Percentiles rank a stretch among this genome's conserved stretches.
phyloP scores from a whole-genome alignment of 495 filamentous ascomycete genomes.

The Penicillium steckii region DNA sequence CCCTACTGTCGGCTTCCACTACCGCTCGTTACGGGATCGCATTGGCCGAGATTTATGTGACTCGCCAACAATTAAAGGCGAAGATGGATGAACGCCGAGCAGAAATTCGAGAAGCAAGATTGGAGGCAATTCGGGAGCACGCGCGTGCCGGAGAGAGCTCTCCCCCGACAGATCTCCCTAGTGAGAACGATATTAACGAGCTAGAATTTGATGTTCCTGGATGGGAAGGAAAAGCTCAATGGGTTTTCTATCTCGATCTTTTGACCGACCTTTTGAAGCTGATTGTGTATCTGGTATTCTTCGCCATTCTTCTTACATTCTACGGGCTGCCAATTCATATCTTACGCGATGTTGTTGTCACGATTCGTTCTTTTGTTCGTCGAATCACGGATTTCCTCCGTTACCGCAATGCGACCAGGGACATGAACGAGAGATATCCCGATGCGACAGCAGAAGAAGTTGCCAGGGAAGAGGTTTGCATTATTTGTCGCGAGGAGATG shows the following conservation, averaged over 20 bases:
- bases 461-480: slow-evolving; percentile 83
- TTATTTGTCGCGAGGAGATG: slow-evolving; percentile 98
- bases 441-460: slow-evolving; percentile 91
- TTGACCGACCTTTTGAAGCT: slow-evolving; percentile 90
- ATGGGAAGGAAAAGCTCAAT: slow-evolving; percentile 95
- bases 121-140: slow-evolving; percentile 46
- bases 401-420: slow-evolving; percentile 82
- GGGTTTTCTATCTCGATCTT: slow-evolving; percentile 87
- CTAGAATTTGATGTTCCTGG: slow-evolving; percentile 91
- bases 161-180: slow-evolving; percentile 44
- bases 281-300: slow-evolving; percentile 84
- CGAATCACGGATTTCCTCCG: slow-evolving; percentile 82
- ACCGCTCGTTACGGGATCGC: slow-evolving; percentile 73
- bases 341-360: slow-evolving; percentile 90
- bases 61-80: slow-evolving; percentile 64
- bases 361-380: slow-evolving; percentile 84
- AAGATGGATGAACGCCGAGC: slow-evolving; percentile 63
- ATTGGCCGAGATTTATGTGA: slow-evolving; percentile 74
- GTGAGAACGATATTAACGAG: slow-evolving; percentile 81
- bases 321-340: slow-evolving; percentile 96
- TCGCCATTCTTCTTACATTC: slow-evolving; percentile 87
- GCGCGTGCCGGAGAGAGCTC: slow-evolving; percentile 33
- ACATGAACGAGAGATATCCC: slow-evolving; percentile 90
- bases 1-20: slow-evolving; percentile 77
- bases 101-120: slow-evolving; percentile 62